Conservation (phyloP, 1,284 basidiomycete genomes). For the Tremellales sp. region DNA sequence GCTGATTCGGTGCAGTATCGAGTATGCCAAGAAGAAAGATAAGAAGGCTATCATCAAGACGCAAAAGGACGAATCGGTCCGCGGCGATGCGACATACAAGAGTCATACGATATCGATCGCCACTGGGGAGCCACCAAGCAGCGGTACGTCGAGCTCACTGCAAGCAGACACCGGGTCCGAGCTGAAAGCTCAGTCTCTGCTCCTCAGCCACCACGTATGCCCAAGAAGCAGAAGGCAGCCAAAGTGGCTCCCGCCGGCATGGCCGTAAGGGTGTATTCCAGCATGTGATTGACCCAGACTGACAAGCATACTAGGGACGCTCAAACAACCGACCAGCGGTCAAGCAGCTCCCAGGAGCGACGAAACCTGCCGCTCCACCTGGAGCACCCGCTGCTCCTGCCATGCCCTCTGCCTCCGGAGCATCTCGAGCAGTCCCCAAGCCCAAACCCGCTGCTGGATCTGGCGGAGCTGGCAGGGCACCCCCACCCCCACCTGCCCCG, state of each 20-base stretch:
- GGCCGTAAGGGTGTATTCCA: constrained; percentile 5
- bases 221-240: constrained; percentile 48
- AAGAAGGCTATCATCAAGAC: constrained; percentile 87
- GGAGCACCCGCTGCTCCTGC: constrained; percentile 24
- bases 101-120: constrained; percentile 84
- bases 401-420: constrained; percentile 24
- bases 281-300: background rate
- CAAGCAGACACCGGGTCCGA: background rate
- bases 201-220: constrained; percentile 81
- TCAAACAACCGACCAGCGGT: constrained; percentile 41
- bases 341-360: constrained; percentile 41
- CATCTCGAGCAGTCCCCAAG: constrained; percentile 21
- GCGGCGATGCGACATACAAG: constrained; percentile 86
- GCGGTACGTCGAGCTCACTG: constrained; percentile 49
- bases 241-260: constrained; percentile 39
- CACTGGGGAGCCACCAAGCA: constrained; percentile 79
- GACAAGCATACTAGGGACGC: constrained; percentile 22
- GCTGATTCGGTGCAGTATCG: constrained; percentile 57
- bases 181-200: constrained; percentile 59
- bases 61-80: constrained; percentile 80
- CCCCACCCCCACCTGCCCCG: constrained; percentile 59
- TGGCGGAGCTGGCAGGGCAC: constrained; percentile 41
- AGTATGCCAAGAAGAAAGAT: constrained; percentile 95
- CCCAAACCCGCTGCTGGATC: constrained; percentile 15
- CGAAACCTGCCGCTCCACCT: constrained; percentile 45